Evolutionary conservation across 345 rosid genomes (phyloP).

Genomic region (Tarenaya hassleriana): DNA sequence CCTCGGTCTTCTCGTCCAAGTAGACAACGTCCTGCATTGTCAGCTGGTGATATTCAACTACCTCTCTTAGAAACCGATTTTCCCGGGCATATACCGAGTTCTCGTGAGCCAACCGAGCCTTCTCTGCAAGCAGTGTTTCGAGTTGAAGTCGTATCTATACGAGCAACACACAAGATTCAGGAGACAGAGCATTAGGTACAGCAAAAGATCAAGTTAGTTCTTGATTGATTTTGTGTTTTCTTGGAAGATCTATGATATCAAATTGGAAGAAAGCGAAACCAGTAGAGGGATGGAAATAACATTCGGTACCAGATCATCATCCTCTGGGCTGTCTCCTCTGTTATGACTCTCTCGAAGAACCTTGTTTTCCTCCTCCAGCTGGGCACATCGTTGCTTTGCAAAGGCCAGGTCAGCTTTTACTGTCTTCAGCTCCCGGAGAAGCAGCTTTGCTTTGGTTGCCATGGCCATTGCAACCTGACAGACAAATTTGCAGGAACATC

Average conservation of each 20-base stretch:
- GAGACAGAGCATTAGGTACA: neutral
- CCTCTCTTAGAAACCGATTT: slow-evolving; percentile 52
- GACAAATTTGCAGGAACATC: slow-evolving; percentile 3
- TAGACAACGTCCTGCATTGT: slow-evolving; percentile 51
- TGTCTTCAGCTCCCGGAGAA: slow-evolving; percentile 87
- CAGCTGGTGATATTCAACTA: slow-evolving; percentile 54
- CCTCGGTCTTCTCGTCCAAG: too few species aligned
- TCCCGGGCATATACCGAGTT: slow-evolving; percentile 60
- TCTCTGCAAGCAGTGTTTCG: slow-evolving; percentile 70
- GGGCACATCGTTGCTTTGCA: slow-evolving; percentile 86
- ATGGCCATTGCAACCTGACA: slow-evolving; percentile 98
- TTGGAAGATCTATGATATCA: too few species aligned
- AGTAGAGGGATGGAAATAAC: too few species aligned
- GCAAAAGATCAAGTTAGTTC: too few species aligned
- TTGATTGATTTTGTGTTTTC: too few species aligned
- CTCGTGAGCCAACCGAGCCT: slow-evolving; percentile 71
- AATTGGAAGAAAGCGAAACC: too few species aligned
- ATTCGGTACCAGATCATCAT: too few species aligned
- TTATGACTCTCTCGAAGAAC: slow-evolving; percentile 53
- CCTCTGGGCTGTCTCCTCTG: slow-evolving; percentile 57
- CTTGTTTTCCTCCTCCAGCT: slow-evolving; percentile 86
- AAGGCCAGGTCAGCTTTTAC: slow-evolving; percentile 91
- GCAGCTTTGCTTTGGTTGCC: slow-evolving; percentile 94
- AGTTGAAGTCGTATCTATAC: slow-evolving; percentile 55
- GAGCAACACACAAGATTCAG: slow-evolving; percentile 8